Base-by-base conservation (phyloP, 805 yeast species). In the Schizosaccharomyces japonicus region DNA sequence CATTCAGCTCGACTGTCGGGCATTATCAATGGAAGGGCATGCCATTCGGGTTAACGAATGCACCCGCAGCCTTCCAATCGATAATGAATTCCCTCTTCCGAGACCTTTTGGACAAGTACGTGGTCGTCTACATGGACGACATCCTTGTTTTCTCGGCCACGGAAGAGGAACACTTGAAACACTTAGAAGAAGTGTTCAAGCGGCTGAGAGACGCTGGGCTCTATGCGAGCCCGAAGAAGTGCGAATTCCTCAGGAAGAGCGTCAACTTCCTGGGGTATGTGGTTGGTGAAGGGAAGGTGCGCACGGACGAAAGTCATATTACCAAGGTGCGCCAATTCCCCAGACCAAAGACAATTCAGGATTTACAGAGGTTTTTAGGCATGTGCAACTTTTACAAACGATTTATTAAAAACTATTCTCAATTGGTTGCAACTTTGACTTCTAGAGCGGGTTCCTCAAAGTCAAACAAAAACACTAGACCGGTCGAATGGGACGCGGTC, bases 11-110 rank as follows among this genome's bases (percentile, higher is more conserved):
- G 10, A 10, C 13, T 10, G 10, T 10, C n/a, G 32, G 32, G n/a
- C 32, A 30, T 30, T 56, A 47, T 44, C 53, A 58, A 39, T 58
- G 52, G 49, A 45, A 28, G 1, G 60, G 53, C 5, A 55, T 58
- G 58, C 61, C 59, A 1, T 57, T 58, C 45, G 62, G 60, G 1
- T 45, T 55, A 39, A 32, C 51, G 8, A 56, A 54, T 47, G 60
- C 58, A 1, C 61, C 61, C 1, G 55, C 57, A 1, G 47, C 54
- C 3, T 58, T 59, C 40, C 60, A 57, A 29, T n/a, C 45, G 3
- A 31, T 45, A 6, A 51, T 51, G 33, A 49, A 51, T 27, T 25
- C 30, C 19, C 19, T 51, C 11, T 31, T 51, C 11, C 42, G 45
- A 5, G 49, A 51, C 5, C 44, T 33, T 19, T 44, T 55, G 2